Conservation (phyloP, 2,329 filamentous ascomycete genomes). For the Sphaerulina populicola region DNA sequence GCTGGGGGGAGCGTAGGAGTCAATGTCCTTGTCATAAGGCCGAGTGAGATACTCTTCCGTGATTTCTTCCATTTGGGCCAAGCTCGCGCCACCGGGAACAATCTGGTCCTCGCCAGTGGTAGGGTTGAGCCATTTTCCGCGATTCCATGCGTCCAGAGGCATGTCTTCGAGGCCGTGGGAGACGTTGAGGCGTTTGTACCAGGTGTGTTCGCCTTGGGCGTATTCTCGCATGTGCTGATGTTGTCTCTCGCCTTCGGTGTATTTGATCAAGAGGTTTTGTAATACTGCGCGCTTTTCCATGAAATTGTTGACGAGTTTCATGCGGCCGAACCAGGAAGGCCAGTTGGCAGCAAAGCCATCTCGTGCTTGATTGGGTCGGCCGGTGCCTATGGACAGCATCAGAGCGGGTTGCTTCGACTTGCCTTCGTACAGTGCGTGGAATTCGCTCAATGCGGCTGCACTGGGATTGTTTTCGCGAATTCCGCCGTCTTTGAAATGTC, state of each 20-base stretch:
- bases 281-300: slow-evolving; percentile 45
- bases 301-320: slow-evolving; percentile 37
- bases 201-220: slow-evolving; percentile 42
- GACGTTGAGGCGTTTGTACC: slow-evolving; percentile 46
- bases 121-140: slow-evolving; percentile 32
- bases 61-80: slow-evolving; percentile 40
- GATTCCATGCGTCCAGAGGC: slow-evolving; percentile 42
- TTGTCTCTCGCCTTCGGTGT: slow-evolving; percentile 44
- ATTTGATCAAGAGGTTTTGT: slow-evolving; percentile 45
- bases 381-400: slow-evolving; percentile 42
- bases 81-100: slow-evolving; percentile 37
- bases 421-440: slow-evolving; percentile 40
- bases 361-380: slow-evolving; percentile 36
- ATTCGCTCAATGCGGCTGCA: slow-evolving; percentile 42
- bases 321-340: slow-evolving; percentile 40
- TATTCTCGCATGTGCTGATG: slow-evolving; percentile 42
- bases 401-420: slow-evolving; percentile 36
- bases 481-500: slow-evolving; percentile 44
- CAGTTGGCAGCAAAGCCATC: slow-evolving; percentile 42
- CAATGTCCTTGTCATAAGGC: slow-evolving; percentile 32
- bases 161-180: slow-evolving; percentile 40
- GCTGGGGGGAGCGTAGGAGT: slow-evolving; percentile 40
- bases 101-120: slow-evolving; percentile 11
- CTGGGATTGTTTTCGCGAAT: slow-evolving; percentile 46
- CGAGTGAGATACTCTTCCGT: slow-evolving; percentile 37